Evolutionary conservation across 352 stramenopile species (phyloP), one percentile per base, ranked within the genome.

Genomic region (Globisporangium takayamanum): DNA sequence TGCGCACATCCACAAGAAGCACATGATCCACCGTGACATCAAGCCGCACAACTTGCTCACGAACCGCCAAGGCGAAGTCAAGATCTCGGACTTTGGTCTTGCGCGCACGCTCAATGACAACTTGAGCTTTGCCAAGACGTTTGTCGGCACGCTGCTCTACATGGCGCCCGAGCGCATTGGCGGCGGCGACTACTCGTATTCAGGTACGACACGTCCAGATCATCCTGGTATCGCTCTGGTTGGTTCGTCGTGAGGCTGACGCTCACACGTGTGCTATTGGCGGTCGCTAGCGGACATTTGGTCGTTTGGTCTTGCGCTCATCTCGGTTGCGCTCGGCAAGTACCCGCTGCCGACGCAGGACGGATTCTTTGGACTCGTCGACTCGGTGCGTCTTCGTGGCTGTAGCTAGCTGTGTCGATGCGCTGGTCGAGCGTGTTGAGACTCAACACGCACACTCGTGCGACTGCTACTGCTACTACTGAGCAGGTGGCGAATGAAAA

Each of bases 151-250:
- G 6, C 56, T 98, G 55, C 70, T 95, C 4, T 98, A 98, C 68
- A 98, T 98, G 94, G 88, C 89, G 2, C 94, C 94, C 20, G 94
- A 98, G 68, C 83, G 94, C 15, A 97, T 98, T 59, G 83, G 84
- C 26, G 89, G 89, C 12, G 85, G 88, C 1, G 84, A 93, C 58
- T 98, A 98, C 69, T 93, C 77, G 8, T 97, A 90, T 66, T 71
- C 85, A 71, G 72, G 80, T 89, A 59, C 49, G 53, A 14, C 8
- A 7, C 44, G 26, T 26, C 5, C 22, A 2, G 44, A n/a, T 22
- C 41, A 30, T 42, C 33, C 18, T 18, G 18, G 16, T 50, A 28
- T 53, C 44, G 36, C 12, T 16, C 48, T n/a, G 22, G 2, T 48
- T 0, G 25, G 4, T 36, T 53, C 14, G 20, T 7, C n/a, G 15